Evolutionary conservation across 2,329 filamentous ascomycete genomes (phyloP).

Genomic region (Pleochaeta shiraiana): DNA sequence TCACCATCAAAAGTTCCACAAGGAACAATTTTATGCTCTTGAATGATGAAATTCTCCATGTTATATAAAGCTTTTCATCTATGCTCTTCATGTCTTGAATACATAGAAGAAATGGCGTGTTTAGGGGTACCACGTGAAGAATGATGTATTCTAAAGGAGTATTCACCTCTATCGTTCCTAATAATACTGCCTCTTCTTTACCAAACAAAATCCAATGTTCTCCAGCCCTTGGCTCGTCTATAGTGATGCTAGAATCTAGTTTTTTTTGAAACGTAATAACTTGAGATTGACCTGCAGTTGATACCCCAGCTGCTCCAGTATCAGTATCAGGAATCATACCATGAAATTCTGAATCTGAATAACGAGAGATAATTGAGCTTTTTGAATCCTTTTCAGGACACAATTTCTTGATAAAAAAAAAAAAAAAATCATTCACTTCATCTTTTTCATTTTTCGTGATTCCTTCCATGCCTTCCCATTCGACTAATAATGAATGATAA

Average conservation of each 20-base stretch:
- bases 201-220: neutral
- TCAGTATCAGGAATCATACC: constrained; percentile 1
- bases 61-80: neutral
- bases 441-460: neutral
- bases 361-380: neutral
- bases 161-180: neutral
- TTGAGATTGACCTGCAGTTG: neutral
- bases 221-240: neutral
- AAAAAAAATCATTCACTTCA: neutral
- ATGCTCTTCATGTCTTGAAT: constrained; percentile 3
- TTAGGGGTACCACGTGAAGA: neutral
- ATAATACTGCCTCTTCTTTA: neutral
- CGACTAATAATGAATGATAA: neutral
- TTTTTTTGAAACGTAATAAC: neutral
- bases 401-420: neutral
- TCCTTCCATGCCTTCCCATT: neutral
- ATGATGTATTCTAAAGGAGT: neutral
- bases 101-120: neutral
- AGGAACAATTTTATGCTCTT: neutral
- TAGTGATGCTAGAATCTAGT: neutral
- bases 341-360: neutral
- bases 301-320: neutral
- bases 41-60: neutral
- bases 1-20: too few relatives aligned
- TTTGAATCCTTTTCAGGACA: neutral